Base-by-base conservation (phyloP, 345 rosid genomes). In the Dimocarpus longan region DNA sequence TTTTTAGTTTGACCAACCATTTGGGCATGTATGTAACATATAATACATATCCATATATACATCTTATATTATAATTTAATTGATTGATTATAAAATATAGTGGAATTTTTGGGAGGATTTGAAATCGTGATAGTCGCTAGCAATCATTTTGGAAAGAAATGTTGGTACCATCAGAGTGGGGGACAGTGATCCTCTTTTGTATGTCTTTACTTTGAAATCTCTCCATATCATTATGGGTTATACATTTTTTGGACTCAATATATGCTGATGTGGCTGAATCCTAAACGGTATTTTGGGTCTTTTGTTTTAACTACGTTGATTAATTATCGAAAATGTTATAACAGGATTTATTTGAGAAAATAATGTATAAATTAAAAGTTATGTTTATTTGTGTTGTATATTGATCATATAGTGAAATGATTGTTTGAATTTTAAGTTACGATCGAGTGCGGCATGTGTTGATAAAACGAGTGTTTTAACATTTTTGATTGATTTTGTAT, bases 171-270 rank as follows among this genome's bases (percentile, higher is more conserved):
- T 44, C 22, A 40, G 62, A 75, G 70, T 75, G 78, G 78, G 37
- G 46, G 78, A 46, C 46, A 46, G 18, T 28, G 43, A 16, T 22
- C 62, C 44, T 64, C 44, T 19, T 60, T 60, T 32, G 62, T 69
- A 26, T 64, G 57, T 4, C 43, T 9, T 6, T n/a, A 6, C 39
- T 37, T 76, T 22, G 6, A 56, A 60, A 76, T 68, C 39, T 3
- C 8, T 19, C 66, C 75, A 57, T 75, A n/a, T 77, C 77, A 57
- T 42, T 11, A 59, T 52, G 79, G 81, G 73, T 64, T 75, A 76
- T 32, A 78, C 75, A 66, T 65, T 28, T 42, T 76, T 24, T 75
- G 70, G 70, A 60, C 70, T 75, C 63, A 28, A 65, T 44, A 18
- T 21, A 0, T 10, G 15, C 37, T 64, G 76, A 71, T 13, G 71